Evolutionary conservation across 352 stramenopile genomes (phyloP), one percentile per base, ranked within the genome.

Genomic region (Globisporangium cylindrosporum): DNA sequence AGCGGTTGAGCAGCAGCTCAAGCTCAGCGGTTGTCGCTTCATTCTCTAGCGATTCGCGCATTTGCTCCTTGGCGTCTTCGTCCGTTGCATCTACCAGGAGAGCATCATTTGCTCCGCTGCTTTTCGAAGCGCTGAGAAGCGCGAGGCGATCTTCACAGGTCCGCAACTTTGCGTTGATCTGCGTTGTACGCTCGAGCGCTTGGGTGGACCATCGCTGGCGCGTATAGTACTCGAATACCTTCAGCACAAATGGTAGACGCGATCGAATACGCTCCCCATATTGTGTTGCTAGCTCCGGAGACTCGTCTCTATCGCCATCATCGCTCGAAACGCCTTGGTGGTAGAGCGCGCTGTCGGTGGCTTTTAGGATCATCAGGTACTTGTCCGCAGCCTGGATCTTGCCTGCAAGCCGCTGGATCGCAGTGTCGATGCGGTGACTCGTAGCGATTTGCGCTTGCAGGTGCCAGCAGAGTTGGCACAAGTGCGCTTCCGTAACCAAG

Each of bases 381-480:
- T 22, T 25, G 18, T 73, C 69, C 0, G 74, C 67, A 6, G 56
- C 34, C 4, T 29, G 4, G 32, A 79, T 56, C 7, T 78, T 51
- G 4, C 25, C 20, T 1, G 61, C 51, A 4, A 73, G 43, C 3
- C 20, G n/a, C 8, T 69, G 38, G 29, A 78, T 73, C 25, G 69
- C 59, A 0, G 49, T 25, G 46, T 77, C 34, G 5, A 72, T 67
- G 3, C 76, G 76, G 29, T 65, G 62, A 4, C 43, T 55, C 4
- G 71, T 75, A 3, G 76, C 67, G 9, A 66, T 22, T 34, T 83
- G 72, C 24, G 76, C 69, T 41, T 79, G 76, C 55, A 72, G 65
- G 4, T 72, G 72, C 76, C 76, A 83, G 3, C 62, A 59, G 20
- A 83, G 67, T 27, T 79, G 72, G 38, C 76, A 78, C 15, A 74